Conservation (phyloP, 441 rosid genomes). For the Corymbia calophylla region DNA sequence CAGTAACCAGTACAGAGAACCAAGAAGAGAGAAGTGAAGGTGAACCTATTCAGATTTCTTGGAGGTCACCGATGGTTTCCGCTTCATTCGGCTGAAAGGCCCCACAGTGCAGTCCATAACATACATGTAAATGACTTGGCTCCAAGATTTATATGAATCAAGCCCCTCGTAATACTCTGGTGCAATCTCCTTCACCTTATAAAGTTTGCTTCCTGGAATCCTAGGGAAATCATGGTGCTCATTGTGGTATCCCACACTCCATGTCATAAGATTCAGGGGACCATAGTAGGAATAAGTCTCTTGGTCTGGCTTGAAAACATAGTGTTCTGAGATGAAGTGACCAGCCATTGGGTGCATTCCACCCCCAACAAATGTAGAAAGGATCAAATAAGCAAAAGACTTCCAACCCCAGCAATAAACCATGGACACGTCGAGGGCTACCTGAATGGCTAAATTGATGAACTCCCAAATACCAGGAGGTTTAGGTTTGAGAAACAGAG, state of each 20-base stretch:
- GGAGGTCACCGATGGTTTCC: conserved; percentile 30
- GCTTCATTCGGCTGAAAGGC: conserved; percentile 83
- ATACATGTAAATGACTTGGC: conserved; percentile 82
- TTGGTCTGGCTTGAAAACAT: conserved; percentile 70
- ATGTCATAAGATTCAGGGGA: conserved; percentile 64
- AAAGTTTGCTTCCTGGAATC: conserved; percentile 78
- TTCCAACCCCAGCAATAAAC: conserved; percentile 67
- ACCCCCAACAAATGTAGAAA: conserved; percentile 93
- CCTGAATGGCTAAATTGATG: conserved; percentile 45
- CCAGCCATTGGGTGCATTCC: conserved; percentile 95
- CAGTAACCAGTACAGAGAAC: background rate
- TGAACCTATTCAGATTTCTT: conserved; percentile 48
- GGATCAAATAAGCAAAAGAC: conserved; percentile 64
- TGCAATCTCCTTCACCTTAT: conserved; percentile 78
- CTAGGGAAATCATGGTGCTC: conserved; percentile 96
- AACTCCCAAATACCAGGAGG: conserved; percentile 88
- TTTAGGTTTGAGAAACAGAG: conserved; percentile 80
- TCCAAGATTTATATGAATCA: conserved; percentile 62
- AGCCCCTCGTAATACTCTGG: conserved; percentile 68
- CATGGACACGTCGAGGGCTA: conserved; percentile 39
- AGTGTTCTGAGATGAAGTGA: conserved; percentile 88
- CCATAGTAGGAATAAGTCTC: conserved; percentile 92
- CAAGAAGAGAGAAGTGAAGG: background rate
- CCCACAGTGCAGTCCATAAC: conserved; percentile 56
- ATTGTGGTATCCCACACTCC: conserved; percentile 86